Base-by-base conservation (phyloP, 768 basidiomycete genomes). In the Pleurotus salmoneostramineus region DNA sequence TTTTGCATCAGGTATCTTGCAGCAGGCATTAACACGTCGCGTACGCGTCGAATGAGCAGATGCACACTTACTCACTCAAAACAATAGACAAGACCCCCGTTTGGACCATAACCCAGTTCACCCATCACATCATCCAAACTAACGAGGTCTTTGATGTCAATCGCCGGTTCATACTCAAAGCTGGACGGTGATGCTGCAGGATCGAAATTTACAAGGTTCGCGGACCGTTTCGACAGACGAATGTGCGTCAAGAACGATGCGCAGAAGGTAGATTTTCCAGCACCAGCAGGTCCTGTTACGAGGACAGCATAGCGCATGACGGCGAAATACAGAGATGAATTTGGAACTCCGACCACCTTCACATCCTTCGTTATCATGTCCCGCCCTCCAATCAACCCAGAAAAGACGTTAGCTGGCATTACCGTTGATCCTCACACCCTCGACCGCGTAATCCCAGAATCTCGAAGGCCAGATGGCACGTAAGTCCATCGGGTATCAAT, bases 241-340 rank as follows among this genome's bases (percentile, higher is more conserved):
- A 98, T 84, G 73, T 98, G 96, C 7, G 91, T 95, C 59, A 98
- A 79, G 62, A 98, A 86, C 0, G 95, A 84, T 17, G 82, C 77
- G 64, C 91, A 90, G 67, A 99, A 96, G 0, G 97, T 98, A 0
- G 94, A 93, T 76, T 99, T 99, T 51, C 97, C 97, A 11, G 97
- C 94, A 50, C 97, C 97, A 2, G 97, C 97, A 49, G 97, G 97
- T n/a, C 97, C 97, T 56, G 89, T 91, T 51, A 94, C 83, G 47
- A 94, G 81, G 32, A 93, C 87, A 5, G 92, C 92, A 74, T 94
- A 94, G 60, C 92, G 88, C 92, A 94, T 94, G 43, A 52, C 62
- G 48, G 42, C 43, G 31, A 45, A 48, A 55, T 37, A 50, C 60
- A 40, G 48, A 48, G 67, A 45, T 6, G 34, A 21, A 40, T 62